These are phyloP conservation scores for Harringtonia lauricola DNA, from an alignment of 2,329 filamentous ascomycete genomes.

Conservation along the genomic window DNA sequence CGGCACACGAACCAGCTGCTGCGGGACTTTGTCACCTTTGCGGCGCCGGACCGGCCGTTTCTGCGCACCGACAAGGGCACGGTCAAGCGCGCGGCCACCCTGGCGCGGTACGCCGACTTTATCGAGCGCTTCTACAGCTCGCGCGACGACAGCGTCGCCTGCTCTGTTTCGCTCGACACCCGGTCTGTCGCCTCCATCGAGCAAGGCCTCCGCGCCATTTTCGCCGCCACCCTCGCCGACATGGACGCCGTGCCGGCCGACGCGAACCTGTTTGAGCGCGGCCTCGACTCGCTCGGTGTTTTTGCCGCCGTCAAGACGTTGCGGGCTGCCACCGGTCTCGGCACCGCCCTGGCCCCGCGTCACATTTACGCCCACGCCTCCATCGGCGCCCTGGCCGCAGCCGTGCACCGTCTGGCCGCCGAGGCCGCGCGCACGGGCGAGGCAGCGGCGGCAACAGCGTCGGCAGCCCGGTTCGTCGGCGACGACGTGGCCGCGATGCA, in stretches of 20 bases:
- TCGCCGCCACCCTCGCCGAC: conserved; percentile 19
- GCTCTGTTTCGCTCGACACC: background rate
- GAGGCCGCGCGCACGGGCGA: background rate
- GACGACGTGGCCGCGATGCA: background rate
- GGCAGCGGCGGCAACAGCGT: no score
- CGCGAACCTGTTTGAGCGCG: conserved; percentile 18
- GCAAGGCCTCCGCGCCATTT: conserved; percentile 16
- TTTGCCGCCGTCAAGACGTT: conserved; percentile 19
- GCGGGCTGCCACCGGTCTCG: conserved; percentile 18
- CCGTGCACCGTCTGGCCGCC: background rate
- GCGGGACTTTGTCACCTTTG: conserved; percentile 26
- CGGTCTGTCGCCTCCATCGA: conserved; percentile 16
- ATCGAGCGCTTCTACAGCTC: conserved; percentile 3
- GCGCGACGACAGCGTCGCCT: background rate
- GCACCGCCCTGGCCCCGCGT: conserved; percentile 23
- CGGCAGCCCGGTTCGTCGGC: no score
- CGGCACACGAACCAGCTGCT: conserved; percentile 35
- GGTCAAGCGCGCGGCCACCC: conserved; percentile 24
- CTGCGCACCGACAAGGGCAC: conserved; percentile 33
- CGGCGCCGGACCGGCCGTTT: conserved; percentile 30
- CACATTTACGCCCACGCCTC: conserved; percentile 29
- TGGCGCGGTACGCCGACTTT: conserved; percentile 20
- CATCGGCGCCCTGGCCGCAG: conserved; percentile 17
- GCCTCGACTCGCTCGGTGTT: conserved; percentile 30
- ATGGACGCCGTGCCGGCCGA: conserved; percentile 19